These are phyloP conservation scores for Phytophthora brassicae DNA, from an alignment of 352 stramenopile species.

Conservation along the genomic window DNA sequence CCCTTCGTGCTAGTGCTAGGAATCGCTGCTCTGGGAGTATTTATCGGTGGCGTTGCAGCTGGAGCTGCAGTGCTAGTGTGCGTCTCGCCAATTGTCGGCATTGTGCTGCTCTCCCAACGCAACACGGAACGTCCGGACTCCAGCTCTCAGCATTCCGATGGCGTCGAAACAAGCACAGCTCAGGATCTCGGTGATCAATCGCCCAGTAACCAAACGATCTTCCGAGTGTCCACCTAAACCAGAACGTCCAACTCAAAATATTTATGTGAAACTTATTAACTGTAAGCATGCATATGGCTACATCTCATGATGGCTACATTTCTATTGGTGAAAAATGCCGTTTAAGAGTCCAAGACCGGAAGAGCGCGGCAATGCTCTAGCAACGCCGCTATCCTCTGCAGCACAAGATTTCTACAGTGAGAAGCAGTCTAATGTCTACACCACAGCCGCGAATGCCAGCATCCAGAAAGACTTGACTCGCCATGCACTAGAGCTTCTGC, in stretches of 20 bases:
- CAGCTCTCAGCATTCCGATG: slow-evolving; percentile 10
- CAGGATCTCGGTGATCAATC: slow-evolving; percentile 32
- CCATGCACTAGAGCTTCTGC: slow-evolving; percentile 62
- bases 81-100: slow-evolving; percentile 31
- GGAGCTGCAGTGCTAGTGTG: slow-evolving; percentile 32
- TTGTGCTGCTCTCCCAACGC: slow-evolving; percentile 26
- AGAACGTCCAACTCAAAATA: slow-evolving; percentile 2
- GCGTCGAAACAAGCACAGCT: slow-evolving; percentile 20
- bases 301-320: slow-evolving; percentile 3
- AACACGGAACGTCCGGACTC: slow-evolving; percentile 9
- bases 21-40: slow-evolving; percentile 28
- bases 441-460: slow-evolving; percentile 56
- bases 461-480: slow-evolving; percentile 74
- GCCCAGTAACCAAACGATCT: slow-evolving; percentile 32
- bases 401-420: slow-evolving; percentile 65
- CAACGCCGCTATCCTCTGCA: slow-evolving; percentile 37
- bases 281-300: slow-evolving; percentile 4
- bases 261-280: slow-evolving; percentile 11
- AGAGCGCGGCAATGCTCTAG: slow-evolving; percentile 37
- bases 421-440: slow-evolving; percentile 67
- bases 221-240: slow-evolving; percentile 26
- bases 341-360: slow-evolving; percentile 55
- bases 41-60: slow-evolving; percentile 27
- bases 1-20: slow-evolving; percentile 42
- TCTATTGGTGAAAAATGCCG: slow-evolving; percentile 40